These are phyloP conservation scores for Tremellales sp. DNA, from an alignment of 1,284 basidiomycete genomes.

Conservation along the genomic window DNA sequence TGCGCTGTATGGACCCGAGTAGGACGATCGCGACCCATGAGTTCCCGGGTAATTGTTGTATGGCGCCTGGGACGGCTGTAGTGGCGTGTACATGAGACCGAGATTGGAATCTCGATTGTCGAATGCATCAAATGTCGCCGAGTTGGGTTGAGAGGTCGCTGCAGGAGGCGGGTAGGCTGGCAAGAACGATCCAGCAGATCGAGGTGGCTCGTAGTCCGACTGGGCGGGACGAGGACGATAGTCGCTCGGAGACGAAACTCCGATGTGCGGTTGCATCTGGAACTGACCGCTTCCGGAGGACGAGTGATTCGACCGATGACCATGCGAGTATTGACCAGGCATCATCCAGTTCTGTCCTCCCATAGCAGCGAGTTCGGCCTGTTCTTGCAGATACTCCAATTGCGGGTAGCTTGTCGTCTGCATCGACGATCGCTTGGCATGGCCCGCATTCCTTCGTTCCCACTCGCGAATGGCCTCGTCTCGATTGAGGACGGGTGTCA, in stretches of 20 bases:
- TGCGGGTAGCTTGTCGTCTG: slow-evolving; percentile 69
- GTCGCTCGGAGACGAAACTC: slow-evolving; percentile 23
- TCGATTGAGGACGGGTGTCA: slow-evolving; percentile 82
- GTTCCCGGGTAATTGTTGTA: slow-evolving; percentile 20
- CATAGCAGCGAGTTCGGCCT: slow-evolving; percentile 72
- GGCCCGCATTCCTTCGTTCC: slow-evolving; percentile 65
- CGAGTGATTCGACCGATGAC: slow-evolving; percentile 24
- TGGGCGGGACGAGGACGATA: slow-evolving; percentile 17
- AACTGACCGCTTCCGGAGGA: slow-evolving; percentile 25
- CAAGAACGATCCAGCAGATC: slow-evolving; percentile 20
- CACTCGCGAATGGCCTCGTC: slow-evolving; percentile 87
- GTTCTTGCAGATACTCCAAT: slow-evolving; percentile 83
- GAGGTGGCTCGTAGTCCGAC: slow-evolving; percentile 36
- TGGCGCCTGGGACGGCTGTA: slow-evolving; percentile 32
- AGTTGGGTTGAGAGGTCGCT: slow-evolving; percentile 27
- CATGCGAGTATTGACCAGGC: slow-evolving; percentile 33
- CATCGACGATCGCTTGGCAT: slow-evolving; percentile 34
- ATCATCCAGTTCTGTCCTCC: slow-evolving; percentile 37
- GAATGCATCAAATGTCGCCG: slow-evolving; percentile 39
- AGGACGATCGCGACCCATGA: slow-evolving; percentile 36
- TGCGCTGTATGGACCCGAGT: slow-evolving; percentile 34
- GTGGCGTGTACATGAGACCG: slow-evolving; percentile 45
- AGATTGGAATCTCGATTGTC: slow-evolving; percentile 30
- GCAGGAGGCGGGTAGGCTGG: slow-evolving; percentile 47
- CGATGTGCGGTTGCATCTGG: slow-evolving; percentile 44